Base-by-base conservation (phyloP, 768 basidiomycete genomes). In the Infundibulicybe gibba region DNA sequence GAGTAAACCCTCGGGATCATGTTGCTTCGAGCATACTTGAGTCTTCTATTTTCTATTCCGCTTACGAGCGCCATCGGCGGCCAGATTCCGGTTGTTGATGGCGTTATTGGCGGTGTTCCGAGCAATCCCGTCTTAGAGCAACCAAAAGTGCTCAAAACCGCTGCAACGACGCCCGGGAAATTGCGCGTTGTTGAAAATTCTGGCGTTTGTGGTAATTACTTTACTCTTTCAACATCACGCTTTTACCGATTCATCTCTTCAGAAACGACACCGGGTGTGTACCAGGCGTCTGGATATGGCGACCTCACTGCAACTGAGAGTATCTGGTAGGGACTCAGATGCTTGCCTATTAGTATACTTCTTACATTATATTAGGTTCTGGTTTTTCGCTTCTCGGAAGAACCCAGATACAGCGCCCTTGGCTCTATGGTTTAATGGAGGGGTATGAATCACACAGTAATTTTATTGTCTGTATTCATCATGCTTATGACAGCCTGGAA, bases 321-420 rank as follows among this genome's bases (percentile, higher is more conserved):
- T 60, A 67, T 83, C 19, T 85, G 79, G 81, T 81, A 13, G 40
- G 3, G 38, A n/a, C n/a, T n/a, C n/a, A n/a, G n/a, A 19, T 30
- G 1, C 45, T 32, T 6, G 15, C 46, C 11, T 2, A 21, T 6
- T 21, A 16, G 15, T 34, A 19, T 45, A 20, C 34, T n/a, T 15
- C 41, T 41, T 53, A 12, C 39, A 6, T 1, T 21, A 3, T 8
- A 25, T 25, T 41, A 82, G 81, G 76, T 85, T 83, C 65, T 84
- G 81, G 80, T 85, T 79, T 66, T 85, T 85, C 52, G 81, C 67
- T 11, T 73, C 83, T 0, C 76, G 83, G n/a, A 76, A 77, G 19
- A 77, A 80, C 54, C 73, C 81, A 0, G 72, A 72, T 16, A 80
- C 70, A 0, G 82, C 81, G 0, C 82, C 83, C n/a, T 69, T 86